phyloP scores from a whole-genome alignment of 1,284 basidiomycete genomes.

The Coniferiporia weirii region DNA sequence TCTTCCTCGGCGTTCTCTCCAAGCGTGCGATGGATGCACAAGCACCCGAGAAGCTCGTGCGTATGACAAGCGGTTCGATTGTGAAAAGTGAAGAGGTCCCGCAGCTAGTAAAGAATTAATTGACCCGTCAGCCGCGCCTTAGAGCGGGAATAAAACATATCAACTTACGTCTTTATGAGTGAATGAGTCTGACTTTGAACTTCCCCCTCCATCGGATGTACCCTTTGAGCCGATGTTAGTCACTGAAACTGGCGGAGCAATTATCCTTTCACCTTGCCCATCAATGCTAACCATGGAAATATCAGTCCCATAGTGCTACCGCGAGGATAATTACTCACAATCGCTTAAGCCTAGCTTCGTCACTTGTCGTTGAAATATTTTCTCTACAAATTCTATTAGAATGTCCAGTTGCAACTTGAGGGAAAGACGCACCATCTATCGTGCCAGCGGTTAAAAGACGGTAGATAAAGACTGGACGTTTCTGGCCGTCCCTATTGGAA shows the following conservation, averaged over 20 bases:
- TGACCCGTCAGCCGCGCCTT: not conserved
- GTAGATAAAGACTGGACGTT: conserved; percentile 89
- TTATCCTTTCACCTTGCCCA: conserved; percentile 49
- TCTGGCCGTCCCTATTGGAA: conserved; percentile 82
- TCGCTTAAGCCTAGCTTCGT: conserved; percentile 92
- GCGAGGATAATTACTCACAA: conserved; percentile 47
- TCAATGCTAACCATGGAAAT: conserved; percentile 43
- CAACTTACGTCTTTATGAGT: conserved; percentile 75
- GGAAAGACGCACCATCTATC: conserved; percentile 54
- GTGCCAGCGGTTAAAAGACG: conserved; percentile 80
- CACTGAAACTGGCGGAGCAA: not conserved
- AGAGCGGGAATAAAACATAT: not conserved
- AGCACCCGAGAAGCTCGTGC: conserved; percentile 81
- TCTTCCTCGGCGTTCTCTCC: conserved; percentile 22
- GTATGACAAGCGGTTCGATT: conserved; percentile 82
- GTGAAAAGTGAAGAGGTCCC: conserved; percentile 89
- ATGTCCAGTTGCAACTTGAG: not conserved
- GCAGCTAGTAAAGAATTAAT: conserved; percentile 52
- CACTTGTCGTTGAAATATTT: conserved; percentile 88
- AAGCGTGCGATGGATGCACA: conserved; percentile 42
- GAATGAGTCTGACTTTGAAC: conserved; percentile 79
- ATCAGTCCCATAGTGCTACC: conserved; percentile 7
- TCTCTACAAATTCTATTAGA: conserved; percentile 44
- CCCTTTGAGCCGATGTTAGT: conserved; percentile 32
- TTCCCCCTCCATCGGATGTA: conserved; percentile 31